phyloP scores from a whole-genome alignment of 345 rosid species.

The Trapa incisa region DNA sequence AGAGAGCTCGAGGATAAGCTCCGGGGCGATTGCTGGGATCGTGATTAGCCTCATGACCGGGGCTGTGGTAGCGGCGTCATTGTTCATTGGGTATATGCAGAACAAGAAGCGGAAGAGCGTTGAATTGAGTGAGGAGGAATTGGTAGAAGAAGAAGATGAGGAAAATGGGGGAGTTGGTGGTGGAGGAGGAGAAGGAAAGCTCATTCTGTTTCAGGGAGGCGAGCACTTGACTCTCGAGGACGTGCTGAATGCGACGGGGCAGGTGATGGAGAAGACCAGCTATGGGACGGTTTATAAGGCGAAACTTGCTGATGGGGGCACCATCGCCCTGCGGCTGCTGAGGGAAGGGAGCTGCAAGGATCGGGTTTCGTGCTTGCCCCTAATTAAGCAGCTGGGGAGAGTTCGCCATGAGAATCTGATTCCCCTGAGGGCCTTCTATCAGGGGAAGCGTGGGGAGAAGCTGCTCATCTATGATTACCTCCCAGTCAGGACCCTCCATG shows the following conservation, averaged over 20 bases:
- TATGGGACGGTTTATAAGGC: constrained; percentile 96
- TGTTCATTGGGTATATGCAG: constrained; percentile 78
- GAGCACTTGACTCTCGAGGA: constrained; percentile 89
- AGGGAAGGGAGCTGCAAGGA: constrained; percentile 97
- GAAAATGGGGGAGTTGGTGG: constrained; percentile 25
- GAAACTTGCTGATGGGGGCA: constrained; percentile 85
- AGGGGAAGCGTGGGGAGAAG: constrained; percentile 96
- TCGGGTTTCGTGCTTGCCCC: constrained; percentile 54
- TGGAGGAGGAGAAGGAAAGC: constrained; percentile 59
- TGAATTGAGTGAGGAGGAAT: constrained; percentile 59
- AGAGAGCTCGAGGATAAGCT: constrained; percentile 51
- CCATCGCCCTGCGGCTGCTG: constrained; percentile 80
- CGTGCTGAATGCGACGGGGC: constrained; percentile 94
- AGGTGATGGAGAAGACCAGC: constrained; percentile 86
- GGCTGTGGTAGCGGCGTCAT: constrained; percentile 69
- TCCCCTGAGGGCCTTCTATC: constrained; percentile 91
- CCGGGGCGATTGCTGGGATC: constrained; percentile 88
- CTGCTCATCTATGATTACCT: constrained; percentile 91
- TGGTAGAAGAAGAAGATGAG: constrained; percentile 61
- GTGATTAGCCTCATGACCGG: constrained; percentile 93
- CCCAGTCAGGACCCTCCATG: constrained; percentile 68
- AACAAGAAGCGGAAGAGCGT: constrained; percentile 58
- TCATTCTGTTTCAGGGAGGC: constrained; percentile 86
- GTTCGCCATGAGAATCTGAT: constrained; percentile 82
- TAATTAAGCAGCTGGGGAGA: constrained; percentile 66